These are phyloP conservation scores for Daldinia childiae DNA, from an alignment of 495 filamentous ascomycete genomes.

Conservation along the genomic window DNA sequence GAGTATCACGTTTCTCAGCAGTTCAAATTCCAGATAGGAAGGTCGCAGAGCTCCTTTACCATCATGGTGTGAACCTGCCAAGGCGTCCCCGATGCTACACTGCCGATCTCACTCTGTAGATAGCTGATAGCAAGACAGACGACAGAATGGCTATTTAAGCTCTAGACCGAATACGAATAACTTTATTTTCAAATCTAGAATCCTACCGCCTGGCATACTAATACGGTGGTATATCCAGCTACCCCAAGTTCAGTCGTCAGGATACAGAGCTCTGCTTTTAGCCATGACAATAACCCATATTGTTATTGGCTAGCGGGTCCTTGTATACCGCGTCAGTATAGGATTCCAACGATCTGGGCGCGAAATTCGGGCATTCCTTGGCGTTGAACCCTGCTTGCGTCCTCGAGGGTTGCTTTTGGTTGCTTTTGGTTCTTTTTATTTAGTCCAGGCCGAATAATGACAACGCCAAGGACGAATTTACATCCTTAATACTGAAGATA, in stretches of 20 bases:
- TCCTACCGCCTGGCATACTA: conserved; percentile 2
- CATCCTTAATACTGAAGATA: neutral
- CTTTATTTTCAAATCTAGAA: conserved; percentile 20
- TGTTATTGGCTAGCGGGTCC: conserved; percentile 16
- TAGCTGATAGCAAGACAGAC: conserved; percentile 5
- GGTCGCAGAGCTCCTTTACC: neutral
- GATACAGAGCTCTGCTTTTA: conserved; percentile 35
- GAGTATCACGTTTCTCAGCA: neutral
- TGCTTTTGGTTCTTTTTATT: conserved; percentile 17
- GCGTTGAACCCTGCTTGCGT: conserved; percentile 4
- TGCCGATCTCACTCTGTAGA: conserved; percentile 1
- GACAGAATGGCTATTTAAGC: conserved; percentile 5
- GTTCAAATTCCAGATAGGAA: conserved; percentile 6
- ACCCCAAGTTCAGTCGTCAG: conserved; percentile 24
- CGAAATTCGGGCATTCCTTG: conserved; percentile 3
- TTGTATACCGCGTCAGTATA: conserved; percentile 20
- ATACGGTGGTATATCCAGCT: conserved; percentile 7
- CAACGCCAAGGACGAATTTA: conserved; percentile 1
- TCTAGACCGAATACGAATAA: neutral
- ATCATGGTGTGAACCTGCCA: neutral
- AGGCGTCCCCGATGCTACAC: conserved; percentile 2
- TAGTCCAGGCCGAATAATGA: neutral
- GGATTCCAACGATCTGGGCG: conserved; percentile 21
- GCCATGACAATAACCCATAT: conserved; percentile 18
- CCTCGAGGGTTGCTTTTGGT: neutral